A percentile compares a stretch with the other conserved stretches of the same genome.
phyloP scores from a whole-genome alignment of 139 green algal genomes.

The Chlorella sp. region DNA sequence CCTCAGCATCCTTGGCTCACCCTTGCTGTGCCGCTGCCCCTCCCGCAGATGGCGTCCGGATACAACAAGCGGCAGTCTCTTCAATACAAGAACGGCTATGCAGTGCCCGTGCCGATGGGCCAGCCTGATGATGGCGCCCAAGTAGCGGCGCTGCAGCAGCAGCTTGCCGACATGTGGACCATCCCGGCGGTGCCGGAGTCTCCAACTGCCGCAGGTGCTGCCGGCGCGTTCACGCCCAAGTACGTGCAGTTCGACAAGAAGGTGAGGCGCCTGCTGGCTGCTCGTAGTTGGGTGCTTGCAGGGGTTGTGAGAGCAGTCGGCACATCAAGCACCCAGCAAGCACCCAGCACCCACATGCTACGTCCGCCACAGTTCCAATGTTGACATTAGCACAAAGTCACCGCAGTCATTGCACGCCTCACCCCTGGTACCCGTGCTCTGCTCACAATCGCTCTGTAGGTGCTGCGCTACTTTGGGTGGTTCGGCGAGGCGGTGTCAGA shows the following conservation, averaged over 20 bases:
- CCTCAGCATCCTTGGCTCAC: no score
- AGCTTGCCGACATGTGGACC: conserved; percentile 1
- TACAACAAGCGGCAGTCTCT: conserved; percentile 76
- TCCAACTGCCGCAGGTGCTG: neutral
- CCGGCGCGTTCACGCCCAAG: conserved; percentile 52
- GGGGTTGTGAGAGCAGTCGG: neutral
- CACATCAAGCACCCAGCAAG: neutral
- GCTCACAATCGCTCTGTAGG: conserved; percentile 53
- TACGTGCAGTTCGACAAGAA: conserved; percentile 87
- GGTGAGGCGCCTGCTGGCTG: conserved; percentile 51
- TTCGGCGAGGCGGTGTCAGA: conserved; percentile 89
- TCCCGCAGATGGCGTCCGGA: conserved; percentile 46
- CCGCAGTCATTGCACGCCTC: neutral
- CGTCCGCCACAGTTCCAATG: neutral
- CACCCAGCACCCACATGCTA: neutral
- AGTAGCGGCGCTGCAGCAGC: conserved; percentile 1
- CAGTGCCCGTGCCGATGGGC: conserved; percentile 48
- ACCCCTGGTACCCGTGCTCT: neutral
- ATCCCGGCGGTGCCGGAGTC: neutral
- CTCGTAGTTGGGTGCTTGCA: neutral
- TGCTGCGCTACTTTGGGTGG: conserved; percentile 93
- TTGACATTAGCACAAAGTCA: neutral
- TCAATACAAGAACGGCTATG: conserved; percentile 77
- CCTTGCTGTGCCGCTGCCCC: no score
- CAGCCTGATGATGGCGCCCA: neutral